Conservation (phyloP, 2,329 filamentous ascomycete species). For the Teratosphaeria pseudoeucalypti region DNA sequence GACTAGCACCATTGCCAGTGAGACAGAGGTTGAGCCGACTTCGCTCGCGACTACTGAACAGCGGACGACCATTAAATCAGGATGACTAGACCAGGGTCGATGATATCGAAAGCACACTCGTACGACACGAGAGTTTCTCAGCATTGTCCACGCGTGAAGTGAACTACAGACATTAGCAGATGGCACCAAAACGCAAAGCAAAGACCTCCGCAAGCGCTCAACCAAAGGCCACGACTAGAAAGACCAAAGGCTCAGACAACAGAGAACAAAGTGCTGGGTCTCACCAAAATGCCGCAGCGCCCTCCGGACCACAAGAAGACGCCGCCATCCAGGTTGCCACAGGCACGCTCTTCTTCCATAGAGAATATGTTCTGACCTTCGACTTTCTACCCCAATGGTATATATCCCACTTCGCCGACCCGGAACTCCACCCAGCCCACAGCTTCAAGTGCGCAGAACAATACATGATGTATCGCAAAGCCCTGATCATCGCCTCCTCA, state of each 20-base stretch:
- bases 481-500: constrained; percentile 1
- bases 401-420: constrained; percentile 6
- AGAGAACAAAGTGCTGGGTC: background rate
- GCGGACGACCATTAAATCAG: too few relatives aligned
- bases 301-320: background rate
- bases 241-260: background rate
- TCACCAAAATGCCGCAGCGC: background rate
- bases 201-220: background rate
- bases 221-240: background rate
- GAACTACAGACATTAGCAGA: background rate
- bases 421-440: background rate
- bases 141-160: background rate
- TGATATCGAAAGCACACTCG: background rate
- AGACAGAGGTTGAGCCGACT: too few relatives aligned
- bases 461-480: constrained; percentile 14
- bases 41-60: too few relatives aligned
- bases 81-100: too few relatives aligned
- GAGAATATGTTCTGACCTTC: too few relatives aligned
- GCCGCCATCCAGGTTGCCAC: background rate
- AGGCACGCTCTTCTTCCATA: constrained; percentile 7
- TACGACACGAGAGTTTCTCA: background rate
- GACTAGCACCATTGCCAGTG: too few relatives aligned
- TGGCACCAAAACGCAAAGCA: background rate
- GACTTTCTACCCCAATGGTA: constrained; percentile 13
- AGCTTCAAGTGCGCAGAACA: constrained; percentile 12